These are phyloP conservation scores for Hyaloscypha variabilis DNA, from an alignment of 495 filamentous ascomycete genomes.

Conservation along the genomic window DNA sequence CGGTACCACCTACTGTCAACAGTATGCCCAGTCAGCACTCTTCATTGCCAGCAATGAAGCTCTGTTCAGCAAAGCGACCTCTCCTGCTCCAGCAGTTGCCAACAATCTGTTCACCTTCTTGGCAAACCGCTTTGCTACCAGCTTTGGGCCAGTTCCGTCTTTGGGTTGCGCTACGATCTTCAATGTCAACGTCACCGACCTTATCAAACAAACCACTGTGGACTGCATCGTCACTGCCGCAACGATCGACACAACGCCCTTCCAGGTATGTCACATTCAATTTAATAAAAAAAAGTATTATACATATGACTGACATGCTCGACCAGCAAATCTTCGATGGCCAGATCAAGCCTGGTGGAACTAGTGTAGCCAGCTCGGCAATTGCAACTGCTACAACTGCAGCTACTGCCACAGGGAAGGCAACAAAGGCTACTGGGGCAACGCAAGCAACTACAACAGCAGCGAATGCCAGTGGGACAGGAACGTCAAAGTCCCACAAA, in stretches of 20 bases:
- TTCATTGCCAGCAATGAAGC: constrained; percentile 3
- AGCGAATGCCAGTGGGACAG: background rate
- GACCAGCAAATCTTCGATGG: constrained; percentile 1
- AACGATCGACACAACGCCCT: background rate
- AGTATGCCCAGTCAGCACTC: constrained; percentile 1
- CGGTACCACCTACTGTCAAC: constrained; percentile 5
- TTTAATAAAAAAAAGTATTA: too few relatives aligned
- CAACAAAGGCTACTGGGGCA: background rate
- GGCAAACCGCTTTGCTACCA: constrained; percentile 9
- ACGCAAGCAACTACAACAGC: background rate
- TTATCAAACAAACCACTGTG: background rate
- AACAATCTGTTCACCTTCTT: constrained; percentile 11
- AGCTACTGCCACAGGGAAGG: background rate
- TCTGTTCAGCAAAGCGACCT: constrained; percentile 1
- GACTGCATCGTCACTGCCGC: background rate
- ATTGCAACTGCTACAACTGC: background rate
- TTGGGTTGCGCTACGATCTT: constrained; percentile 1
- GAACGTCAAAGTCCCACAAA: background rate
- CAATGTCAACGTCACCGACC: background rate
- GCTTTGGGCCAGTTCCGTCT: constrained; percentile 6
- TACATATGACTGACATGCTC: background rate
- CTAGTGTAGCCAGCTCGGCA: background rate
- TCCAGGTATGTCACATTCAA: background rate
- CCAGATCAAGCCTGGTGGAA: constrained; percentile 1
- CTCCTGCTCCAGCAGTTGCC: background rate